Conservation (phyloP, 148 eudicot species). For the Cornus florida region DNA sequence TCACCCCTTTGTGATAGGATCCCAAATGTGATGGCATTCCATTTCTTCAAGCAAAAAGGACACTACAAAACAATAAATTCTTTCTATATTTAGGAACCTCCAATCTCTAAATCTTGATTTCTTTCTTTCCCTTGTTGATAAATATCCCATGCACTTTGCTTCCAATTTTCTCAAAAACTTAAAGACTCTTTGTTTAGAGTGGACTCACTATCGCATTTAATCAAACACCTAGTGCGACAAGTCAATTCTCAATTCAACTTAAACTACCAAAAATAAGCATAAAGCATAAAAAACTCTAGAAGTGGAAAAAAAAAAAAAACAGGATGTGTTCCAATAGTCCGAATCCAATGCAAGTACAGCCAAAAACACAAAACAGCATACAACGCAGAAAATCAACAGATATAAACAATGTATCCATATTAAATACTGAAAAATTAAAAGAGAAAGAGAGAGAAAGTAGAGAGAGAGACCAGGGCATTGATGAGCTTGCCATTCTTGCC, state of each 20-base stretch:
- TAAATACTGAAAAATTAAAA: background rate
- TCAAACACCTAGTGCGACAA: slow-evolving; percentile 11
- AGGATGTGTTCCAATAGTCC: background rate
- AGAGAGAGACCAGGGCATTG: slow-evolving; percentile 48
- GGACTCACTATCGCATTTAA: slow-evolving; percentile 5
- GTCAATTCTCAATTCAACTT: background rate
- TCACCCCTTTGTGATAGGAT: too few species aligned
- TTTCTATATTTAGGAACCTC: background rate
- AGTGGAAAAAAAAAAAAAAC: too few species aligned
- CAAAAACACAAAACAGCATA: background rate
- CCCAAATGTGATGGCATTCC: background rate
- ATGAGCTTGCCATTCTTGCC: slow-evolving; percentile 84
- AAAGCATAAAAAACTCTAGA: too few species aligned
- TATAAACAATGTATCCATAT: background rate
- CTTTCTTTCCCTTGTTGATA: background rate
- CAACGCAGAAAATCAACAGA: background rate
- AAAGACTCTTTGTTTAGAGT: background rate
- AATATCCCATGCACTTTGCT: background rate
- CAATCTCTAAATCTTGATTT: background rate
- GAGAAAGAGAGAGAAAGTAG: too few species aligned
- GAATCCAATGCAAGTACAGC: background rate
- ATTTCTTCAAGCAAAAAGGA: background rate
- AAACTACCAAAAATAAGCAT: background rate
- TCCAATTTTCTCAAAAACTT: background rate
- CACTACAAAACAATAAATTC: background rate